Evolutionary conservation across 257 asterid genomes (phyloP), one percentile per base, ranked within the genome.

Genomic region (Rhazya stricta): DNA sequence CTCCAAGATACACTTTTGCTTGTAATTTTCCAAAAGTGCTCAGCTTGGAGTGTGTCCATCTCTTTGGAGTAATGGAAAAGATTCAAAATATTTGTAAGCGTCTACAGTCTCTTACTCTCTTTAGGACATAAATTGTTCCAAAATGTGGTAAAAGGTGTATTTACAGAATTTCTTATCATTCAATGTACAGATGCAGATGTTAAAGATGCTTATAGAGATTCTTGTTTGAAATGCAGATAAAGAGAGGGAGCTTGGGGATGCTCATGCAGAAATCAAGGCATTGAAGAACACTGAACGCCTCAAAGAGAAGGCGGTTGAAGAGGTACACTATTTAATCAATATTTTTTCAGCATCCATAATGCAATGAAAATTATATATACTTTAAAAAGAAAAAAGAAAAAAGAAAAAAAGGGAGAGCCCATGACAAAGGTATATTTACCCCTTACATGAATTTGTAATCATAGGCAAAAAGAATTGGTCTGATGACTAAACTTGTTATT

Each of bases 301-400:
- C 69, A 92, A 87, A 79, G 88, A 92, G 85, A 92, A 88, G 83
- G 97, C 96, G 32, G 91, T 92, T 79, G 97, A 92, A 82, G 97
- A 92, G 96, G 97, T 92, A 86, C 67, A 8, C 61, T 39, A 36
- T 25, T 29, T 65, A 9, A 37, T 36, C 29, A 16, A 34, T 19
- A 19, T 37, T 10, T 62, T 65, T 65, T 37, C 15, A 21, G 71
- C 48, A 37, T 66, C 71, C 50, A 36, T 30, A 19, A 36, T 63
- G 71, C 48, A 19, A 65, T 9, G 18, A 65, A 32, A 65, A 65
- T 65, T 16, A 65, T 6, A 42, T 34, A 32, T 63, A 5, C 9
- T 12, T 0, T 2, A n/a, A 66, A n/a, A n/a, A n/a, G n/a, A n/a
- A n/a, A n/a, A n/a, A n/a, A n/a, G n/a, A n/a, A n/a, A n/a, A n/a